Evolutionary conservation across 1,139 yeast species (phyloP).

Genomic region (Candida tropicalis): DNA sequence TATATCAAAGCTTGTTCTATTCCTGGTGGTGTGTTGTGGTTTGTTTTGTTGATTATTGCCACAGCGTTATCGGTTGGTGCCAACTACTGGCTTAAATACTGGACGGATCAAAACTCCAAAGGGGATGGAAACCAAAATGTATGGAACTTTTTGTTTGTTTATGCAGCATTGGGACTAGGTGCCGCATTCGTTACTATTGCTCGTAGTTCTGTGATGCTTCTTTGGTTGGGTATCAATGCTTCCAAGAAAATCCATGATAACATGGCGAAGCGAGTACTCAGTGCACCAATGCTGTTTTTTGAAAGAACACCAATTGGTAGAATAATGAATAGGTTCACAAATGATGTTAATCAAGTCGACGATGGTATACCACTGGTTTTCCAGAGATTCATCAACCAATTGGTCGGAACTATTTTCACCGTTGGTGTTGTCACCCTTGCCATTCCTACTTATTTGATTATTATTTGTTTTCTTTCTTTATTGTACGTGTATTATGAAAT

Average conservation of each 20-base stretch:
- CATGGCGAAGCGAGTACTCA: constrained; percentile 40
- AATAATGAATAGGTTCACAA: constrained; percentile 64
- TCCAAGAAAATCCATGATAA: constrained; percentile 31
- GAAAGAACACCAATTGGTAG: constrained; percentile 66
- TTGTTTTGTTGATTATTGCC: constrained; percentile 21
- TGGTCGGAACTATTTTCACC: constrained; percentile 49
- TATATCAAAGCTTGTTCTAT: constrained; percentile 34
- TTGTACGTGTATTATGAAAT: neutral
- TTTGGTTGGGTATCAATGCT: constrained; percentile 29
- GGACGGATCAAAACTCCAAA: constrained; percentile 33
- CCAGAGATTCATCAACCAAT: constrained; percentile 37
- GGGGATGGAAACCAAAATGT: constrained; percentile 25
- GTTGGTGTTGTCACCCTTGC: constrained; percentile 45
- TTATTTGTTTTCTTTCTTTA: constrained; percentile 42
- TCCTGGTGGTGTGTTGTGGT: constrained; percentile 25
- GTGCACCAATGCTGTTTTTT: constrained; percentile 60
- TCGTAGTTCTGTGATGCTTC: constrained; percentile 30
- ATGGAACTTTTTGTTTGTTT: constrained; percentile 26
- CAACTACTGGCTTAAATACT: constrained; percentile 30
- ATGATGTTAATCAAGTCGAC: constrained; percentile 50
- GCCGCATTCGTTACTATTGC: constrained; percentile 26
- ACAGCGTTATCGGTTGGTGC: constrained; percentile 26
- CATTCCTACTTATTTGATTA: constrained; percentile 24
- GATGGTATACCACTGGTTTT: constrained; percentile 29
- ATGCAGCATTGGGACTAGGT: constrained; percentile 28